Evolutionary conservation across 129 eudicot genomes (phyloP).

Genomic region (Calendula officinalis): DNA sequence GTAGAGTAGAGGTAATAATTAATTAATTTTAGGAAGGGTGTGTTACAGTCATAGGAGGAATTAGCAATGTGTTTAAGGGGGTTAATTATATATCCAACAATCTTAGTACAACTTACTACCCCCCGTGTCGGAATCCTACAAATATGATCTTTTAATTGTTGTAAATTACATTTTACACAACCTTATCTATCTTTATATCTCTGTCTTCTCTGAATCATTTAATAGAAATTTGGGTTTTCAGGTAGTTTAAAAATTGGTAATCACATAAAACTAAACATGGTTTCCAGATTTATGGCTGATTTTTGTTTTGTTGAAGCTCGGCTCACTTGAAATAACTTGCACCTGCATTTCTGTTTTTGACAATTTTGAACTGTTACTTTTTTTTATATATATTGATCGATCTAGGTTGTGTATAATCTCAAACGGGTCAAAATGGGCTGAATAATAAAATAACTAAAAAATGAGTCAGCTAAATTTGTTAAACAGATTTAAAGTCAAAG

Average conservation of each 20-base stretch:
- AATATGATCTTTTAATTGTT: slow-evolving; percentile 13
- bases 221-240: background rate
- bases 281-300: too few species aligned
- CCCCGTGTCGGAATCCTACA: slow-evolving; percentile 22
- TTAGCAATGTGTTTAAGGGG: slow-evolving; percentile 23
- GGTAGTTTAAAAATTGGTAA: background rate
- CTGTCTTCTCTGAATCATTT: background rate
- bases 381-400: too few species aligned
- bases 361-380: too few species aligned
- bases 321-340: background rate
- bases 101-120: background rate
- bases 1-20: slow-evolving; percentile 33
- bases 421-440: too few species aligned
- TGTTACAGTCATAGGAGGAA: slow-evolving; percentile 13
- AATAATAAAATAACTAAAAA: too few species aligned
- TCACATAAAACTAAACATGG: background rate
- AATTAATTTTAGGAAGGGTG: slow-evolving; percentile 30
- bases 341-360: background rate
- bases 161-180: slow-evolving; percentile 19
- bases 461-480: too few species aligned
- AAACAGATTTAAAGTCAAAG: too few species aligned
- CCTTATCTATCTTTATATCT: slow-evolving; percentile 1
- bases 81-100: slow-evolving; percentile 5
- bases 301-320: background rate
- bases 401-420: too few species aligned